phyloP scores from a whole-genome alignment of 2,329 filamentous ascomycete genomes.

The Epichloe brachyelytri region DNA sequence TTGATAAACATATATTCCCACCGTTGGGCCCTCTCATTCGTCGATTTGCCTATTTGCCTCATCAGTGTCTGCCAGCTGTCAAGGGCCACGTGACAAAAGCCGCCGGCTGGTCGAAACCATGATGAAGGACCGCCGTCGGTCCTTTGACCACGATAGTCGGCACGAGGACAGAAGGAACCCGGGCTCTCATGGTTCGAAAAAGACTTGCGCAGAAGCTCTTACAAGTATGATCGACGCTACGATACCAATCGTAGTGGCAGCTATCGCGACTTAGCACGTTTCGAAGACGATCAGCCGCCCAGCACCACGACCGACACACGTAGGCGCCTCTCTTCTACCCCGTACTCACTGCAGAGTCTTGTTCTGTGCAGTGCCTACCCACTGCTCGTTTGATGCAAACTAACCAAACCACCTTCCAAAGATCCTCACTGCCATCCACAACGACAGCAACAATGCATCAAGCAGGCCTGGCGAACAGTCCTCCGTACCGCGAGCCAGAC shows the following conservation, averaged over 20 bases:
- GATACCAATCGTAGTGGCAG: background rate
- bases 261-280: background rate
- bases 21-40: background rate
- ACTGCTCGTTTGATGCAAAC: background rate
- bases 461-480: background rate
- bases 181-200: background rate
- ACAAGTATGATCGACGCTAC: background rate
- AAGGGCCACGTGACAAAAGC: background rate
- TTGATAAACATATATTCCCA: background rate
- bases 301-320: background rate
- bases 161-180: background rate
- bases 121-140: background rate
- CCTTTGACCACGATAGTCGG: background rate
- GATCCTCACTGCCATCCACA: background rate
- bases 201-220: background rate
- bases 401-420: background rate
- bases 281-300: background rate
- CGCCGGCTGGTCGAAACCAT: background rate
- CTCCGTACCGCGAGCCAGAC: background rate
- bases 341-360: no score
- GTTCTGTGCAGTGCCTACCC: no score
- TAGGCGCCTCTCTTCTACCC: background rate
- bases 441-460: slow-evolving; percentile 1
- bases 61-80: background rate
- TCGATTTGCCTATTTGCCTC: background rate